Evolutionary conservation across 352 stramenopile genomes (phyloP).

Genomic region (Globisporangium megalacanthum): DNA sequence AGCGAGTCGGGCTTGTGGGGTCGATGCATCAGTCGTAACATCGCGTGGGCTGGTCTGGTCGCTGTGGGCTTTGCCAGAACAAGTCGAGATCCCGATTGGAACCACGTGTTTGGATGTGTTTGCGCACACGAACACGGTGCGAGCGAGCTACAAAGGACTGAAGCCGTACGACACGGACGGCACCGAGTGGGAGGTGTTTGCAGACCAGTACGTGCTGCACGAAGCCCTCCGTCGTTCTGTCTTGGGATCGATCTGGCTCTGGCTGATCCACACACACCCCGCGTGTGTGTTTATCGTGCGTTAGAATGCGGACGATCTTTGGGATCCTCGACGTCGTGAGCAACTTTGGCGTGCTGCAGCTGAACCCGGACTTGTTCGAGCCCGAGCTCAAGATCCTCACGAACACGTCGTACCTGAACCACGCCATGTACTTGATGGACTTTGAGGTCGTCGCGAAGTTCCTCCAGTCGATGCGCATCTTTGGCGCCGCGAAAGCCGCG

Average conservation of each 20-base stretch:
- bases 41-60: not conserved
- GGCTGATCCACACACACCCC: not conserved
- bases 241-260: not conserved
- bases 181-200: conserved; percentile 55
- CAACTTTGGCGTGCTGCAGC: conserved; percentile 68
- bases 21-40: no score
- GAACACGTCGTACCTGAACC: conserved; percentile 64
- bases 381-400: conserved; percentile 72
- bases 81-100: conserved; percentile 70
- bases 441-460: conserved; percentile 72
- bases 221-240: not conserved
- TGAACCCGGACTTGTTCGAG: conserved; percentile 61
- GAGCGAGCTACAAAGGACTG: conserved; percentile 65
- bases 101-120: conserved; percentile 69
- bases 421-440: conserved; percentile 63
- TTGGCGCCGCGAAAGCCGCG: conserved; percentile 33
- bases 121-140: conserved; percentile 57
- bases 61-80: conserved; percentile 28
- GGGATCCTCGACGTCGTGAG: conserved; percentile 71
- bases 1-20: no score
- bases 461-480: conserved; percentile 76
- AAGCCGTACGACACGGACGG: conserved; percentile 58
- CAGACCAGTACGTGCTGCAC: conserved; percentile 46
- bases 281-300: not conserved
- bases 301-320: conserved; percentile 77